Percentiles rank a stretch among this genome's conserved stretches.
These are phyloP conservation scores for Zarea fungicola DNA, from an alignment of 2,329 filamentous ascomycete species.

Conservation along the genomic window DNA sequence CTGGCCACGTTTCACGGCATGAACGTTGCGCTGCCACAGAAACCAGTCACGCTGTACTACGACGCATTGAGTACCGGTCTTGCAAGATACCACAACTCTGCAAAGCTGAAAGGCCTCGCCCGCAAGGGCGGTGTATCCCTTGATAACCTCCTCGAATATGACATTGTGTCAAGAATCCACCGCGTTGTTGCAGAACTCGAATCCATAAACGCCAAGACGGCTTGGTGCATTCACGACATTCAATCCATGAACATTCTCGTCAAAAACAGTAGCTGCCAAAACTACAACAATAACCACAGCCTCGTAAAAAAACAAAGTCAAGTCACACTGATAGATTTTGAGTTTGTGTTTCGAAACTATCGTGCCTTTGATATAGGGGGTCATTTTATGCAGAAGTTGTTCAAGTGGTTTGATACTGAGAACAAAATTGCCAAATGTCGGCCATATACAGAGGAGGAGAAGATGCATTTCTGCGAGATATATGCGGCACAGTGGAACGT, in stretches of 20 bases:
- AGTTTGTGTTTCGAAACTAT: conserved; percentile 17
- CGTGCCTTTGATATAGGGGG: conserved; percentile 18
- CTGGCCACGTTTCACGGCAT: conserved; percentile 15
- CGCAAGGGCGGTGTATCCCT: conserved; percentile 13
- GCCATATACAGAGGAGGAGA: conserved; percentile 14
- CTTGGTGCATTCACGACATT: conserved; percentile 18
- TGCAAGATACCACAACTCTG: conserved; percentile 9
- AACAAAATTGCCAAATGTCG: conserved; percentile 16
- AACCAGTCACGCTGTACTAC: conserved; percentile 11
- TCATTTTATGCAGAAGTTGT: conserved; percentile 19
- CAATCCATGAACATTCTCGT: conserved; percentile 19
- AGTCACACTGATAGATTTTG: conserved; percentile 17
- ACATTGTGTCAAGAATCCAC: conserved; percentile 8
- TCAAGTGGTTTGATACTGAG: conserved; percentile 17
- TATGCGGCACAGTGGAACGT: conserved; percentile 16
- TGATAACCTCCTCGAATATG: conserved; percentile 15
- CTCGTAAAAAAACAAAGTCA: not conserved
- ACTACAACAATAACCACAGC: no score
- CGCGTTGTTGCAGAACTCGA: conserved; percentile 6
- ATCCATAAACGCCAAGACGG: conserved; percentile 11
- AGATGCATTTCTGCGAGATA: conserved; percentile 17
- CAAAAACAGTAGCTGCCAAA: no score
- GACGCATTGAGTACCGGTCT: conserved; percentile 10
- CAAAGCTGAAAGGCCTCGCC: conserved; percentile 13
- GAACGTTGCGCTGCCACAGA: not conserved